These are phyloP conservation scores for Seiridium cupressi DNA, from an alignment of 2,329 filamentous ascomycete genomes.

Conservation along the genomic window DNA sequence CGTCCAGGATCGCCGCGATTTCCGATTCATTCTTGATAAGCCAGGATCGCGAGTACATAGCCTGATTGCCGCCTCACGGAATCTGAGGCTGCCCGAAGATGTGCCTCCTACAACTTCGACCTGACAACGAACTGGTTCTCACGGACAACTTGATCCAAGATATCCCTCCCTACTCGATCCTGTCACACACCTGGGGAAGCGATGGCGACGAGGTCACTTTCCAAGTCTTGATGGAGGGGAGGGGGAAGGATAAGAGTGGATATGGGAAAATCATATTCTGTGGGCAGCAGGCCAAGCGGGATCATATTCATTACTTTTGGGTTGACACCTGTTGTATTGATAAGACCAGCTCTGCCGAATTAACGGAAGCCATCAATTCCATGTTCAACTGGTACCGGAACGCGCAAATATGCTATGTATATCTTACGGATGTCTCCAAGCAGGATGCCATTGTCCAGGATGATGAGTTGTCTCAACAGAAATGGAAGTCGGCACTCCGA, in stretches of 20 bases:
- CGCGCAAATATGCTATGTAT: neutral
- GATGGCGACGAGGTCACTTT: too few relatives aligned
- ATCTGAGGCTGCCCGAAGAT: too few relatives aligned
- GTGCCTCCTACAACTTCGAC: too few relatives aligned
- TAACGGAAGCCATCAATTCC: neutral
- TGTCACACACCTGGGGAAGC: too few relatives aligned
- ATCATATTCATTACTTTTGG: neutral
- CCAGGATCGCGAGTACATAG: too few relatives aligned
- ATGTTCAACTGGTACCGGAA: neutral
- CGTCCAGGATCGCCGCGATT: too few relatives aligned
- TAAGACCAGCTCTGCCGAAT: neutral
- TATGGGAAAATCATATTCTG: neutral
- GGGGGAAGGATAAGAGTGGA: neutral
- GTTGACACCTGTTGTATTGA: slow-evolving; percentile 6
- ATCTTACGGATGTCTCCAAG: neutral
- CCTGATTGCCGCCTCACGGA: too few relatives aligned
- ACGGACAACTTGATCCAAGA: too few relatives aligned
- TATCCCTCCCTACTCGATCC: too few relatives aligned
- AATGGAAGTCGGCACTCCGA: neutral
- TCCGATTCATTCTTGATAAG: too few relatives aligned
- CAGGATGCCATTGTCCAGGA: neutral
- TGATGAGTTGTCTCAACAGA: neutral
- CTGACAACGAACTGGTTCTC: too few relatives aligned
- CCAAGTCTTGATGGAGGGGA: neutral
- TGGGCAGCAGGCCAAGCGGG: neutral